Evolutionary conservation across 1,284 basidiomycete species (phyloP), one percentile per base, ranked within the genome.

Genomic region (Bondarzewia mesenterica): DNA sequence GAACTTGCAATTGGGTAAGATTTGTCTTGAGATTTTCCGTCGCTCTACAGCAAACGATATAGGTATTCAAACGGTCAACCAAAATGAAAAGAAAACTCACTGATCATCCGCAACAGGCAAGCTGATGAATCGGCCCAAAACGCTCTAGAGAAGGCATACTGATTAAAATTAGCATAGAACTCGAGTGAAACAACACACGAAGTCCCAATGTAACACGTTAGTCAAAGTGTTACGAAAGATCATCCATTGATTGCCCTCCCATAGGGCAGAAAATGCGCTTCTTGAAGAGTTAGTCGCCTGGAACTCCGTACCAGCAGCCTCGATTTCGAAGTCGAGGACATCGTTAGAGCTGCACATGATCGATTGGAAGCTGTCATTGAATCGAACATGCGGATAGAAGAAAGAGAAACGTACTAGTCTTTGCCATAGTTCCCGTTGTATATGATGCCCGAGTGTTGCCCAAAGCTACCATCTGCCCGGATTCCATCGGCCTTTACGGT

Each of bases 381-480:
- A 32, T 32, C 29, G 6, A 4, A n/a, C n/a, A n/a, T n/a, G n/a
- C n/a, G n/a, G n/a, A n/a, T n/a, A n/a, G 15, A 16, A 35, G 18
- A n/a, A 7, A 44, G 7, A 46, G 12, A 14, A 29, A 66, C 74
- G 54, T 52, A 80, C 76, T 71, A 81, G 58, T 78, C 78, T 58
- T 78, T 80, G 39, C 80, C 79, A 51, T 80, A 80, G 59, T 80
- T 80, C 47, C 78, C 82, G 52, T 78, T 81, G 59, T 84, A 84
- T 18, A 82, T n/a, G n/a, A 47, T 47, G 2, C 81, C 81, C 6
- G 57, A 60, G 54, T 84, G 82, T 61, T 83, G 78, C 2, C 73
- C 73, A 57, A 84, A 84, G 47, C 72, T 73, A 2, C 81, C 82
- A 57, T 85, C 82, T 0, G 71, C 62, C 20, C 76, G 67, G 49